Percentiles rank a stretch among this genome's conserved stretches.
Conservation (phyloP, 345 rosid species). For the Eucalyptus lansdowneana region DNA sequence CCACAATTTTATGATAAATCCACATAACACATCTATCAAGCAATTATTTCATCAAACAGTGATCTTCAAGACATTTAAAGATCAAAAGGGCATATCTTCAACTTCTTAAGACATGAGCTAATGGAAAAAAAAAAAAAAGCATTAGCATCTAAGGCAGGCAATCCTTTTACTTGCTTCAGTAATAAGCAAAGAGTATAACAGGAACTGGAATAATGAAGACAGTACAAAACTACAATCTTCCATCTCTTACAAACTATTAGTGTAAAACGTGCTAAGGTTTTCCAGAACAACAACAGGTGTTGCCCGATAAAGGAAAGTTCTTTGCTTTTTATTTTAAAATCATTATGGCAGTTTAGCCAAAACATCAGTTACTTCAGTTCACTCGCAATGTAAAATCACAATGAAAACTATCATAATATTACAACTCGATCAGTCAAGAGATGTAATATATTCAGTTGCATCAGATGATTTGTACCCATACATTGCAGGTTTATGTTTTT, state of each 20-base stretch:
- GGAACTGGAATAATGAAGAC: background rate
- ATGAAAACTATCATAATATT: background rate
- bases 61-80: background rate
- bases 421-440: background rate
- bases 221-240: background rate
- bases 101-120: background rate
- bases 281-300: background rate
- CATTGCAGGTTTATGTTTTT: background rate
- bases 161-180: background rate
- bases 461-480: background rate
- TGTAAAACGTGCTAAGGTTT: background rate
- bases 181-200: background rate
- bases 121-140: background rate
- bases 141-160: background rate
- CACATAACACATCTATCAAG: background rate
- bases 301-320: too few relatives aligned
- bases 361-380: background rate
- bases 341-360: background rate
- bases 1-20: background rate
- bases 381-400: background rate
- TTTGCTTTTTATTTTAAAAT: background rate
- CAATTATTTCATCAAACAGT: background rate
- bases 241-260: background rate
- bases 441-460: background rate
- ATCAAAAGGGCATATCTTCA: background rate